Conservation (phyloP, 495 filamentous ascomycete genomes). For the Podospora appendiculata region DNA sequence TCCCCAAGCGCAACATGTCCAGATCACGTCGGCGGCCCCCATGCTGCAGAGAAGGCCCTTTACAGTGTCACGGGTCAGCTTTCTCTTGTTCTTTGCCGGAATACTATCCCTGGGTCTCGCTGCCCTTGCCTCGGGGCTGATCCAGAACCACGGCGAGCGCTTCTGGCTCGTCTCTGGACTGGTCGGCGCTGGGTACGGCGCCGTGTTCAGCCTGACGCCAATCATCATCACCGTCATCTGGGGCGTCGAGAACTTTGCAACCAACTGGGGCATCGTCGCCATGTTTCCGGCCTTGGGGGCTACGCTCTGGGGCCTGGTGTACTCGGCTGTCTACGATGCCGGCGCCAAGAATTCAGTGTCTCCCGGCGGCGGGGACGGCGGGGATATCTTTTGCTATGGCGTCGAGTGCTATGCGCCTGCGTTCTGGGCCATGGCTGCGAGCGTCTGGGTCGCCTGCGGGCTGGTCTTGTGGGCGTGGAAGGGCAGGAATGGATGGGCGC, state of each 20-base stretch:
- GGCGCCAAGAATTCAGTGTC: constrained; percentile 31
- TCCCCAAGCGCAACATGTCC: constrained; percentile 32
- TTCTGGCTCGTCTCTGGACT: constrained; percentile 76
- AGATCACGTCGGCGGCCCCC: constrained; percentile 22
- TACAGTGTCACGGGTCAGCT: constrained; percentile 66
- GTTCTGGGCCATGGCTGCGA: constrained; percentile 74
- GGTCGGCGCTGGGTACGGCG: constrained; percentile 86
- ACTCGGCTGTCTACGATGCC: constrained; percentile 71
- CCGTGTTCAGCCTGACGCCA: constrained; percentile 78
- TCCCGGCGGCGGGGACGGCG: constrained; percentile 17
- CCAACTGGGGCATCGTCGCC: constrained; percentile 93
- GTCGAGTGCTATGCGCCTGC: constrained; percentile 65
- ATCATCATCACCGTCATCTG: constrained; percentile 92
- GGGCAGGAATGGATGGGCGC: constrained; percentile 65
- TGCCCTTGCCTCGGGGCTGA: constrained; percentile 61
- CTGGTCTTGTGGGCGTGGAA: constrained; percentile 78
- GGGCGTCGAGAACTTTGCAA: constrained; percentile 97
- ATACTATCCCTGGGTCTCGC: constrained; percentile 71
- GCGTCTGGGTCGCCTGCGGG: constrained; percentile 67
- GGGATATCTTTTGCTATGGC: constrained; percentile 61
- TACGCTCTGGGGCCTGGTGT: constrained; percentile 77
- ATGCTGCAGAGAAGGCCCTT: constrained; percentile 28
- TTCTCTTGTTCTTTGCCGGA: constrained; percentile 68
- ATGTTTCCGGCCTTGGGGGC: constrained; percentile 83
- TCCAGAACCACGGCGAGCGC: constrained; percentile 56